Evolutionary conservation across 2,329 filamentous ascomycete genomes (phyloP).

Genomic region (Blastomyces gilchristii): DNA sequence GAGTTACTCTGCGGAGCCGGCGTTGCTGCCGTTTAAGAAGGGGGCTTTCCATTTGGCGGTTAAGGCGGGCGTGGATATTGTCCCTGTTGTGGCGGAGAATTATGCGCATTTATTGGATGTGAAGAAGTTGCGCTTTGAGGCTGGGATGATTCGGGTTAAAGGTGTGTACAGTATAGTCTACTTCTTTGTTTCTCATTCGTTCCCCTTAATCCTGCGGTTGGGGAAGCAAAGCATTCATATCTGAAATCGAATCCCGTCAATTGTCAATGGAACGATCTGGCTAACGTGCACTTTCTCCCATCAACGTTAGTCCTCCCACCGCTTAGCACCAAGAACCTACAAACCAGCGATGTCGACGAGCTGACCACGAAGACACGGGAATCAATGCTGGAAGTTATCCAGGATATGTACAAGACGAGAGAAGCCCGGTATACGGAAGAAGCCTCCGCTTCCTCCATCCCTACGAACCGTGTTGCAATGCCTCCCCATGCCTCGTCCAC

Average conservation of each 20-base stretch:
- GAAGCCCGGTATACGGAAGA: constrained; percentile 17
- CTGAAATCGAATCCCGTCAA: neutral
- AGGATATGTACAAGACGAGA: constrained; percentile 30
- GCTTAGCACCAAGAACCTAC: constrained; percentile 65
- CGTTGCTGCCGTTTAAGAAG: constrained; percentile 93
- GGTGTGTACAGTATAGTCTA: constrained; percentile 38
- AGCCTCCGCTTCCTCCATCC: constrained; percentile 11
- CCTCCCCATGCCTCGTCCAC: constrained; percentile 4
- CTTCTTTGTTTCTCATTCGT: neutral
- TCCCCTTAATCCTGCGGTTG: neutral
- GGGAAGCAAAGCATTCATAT: neutral
- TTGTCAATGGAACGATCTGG: neutral
- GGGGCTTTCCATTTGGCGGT: constrained; percentile 94
- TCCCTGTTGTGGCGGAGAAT: constrained; percentile 73
- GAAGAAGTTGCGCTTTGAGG: constrained; percentile 54
- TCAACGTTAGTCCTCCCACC: constrained; percentile 59
- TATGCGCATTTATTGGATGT: constrained; percentile 63
- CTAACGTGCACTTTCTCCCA: neutral
- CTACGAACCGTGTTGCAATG: constrained; percentile 6
- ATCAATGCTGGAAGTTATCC: constrained; percentile 57
- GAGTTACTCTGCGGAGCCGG: constrained; percentile 73
- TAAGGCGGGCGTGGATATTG: constrained; percentile 84
- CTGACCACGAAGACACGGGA: constrained; percentile 59
- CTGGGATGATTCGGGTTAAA: constrained; percentile 64
- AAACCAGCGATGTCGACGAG: constrained; percentile 64